These are phyloP conservation scores for Aureobasidium namibiae DNA, from an alignment of 2,329 filamentous ascomycete species.

Conservation along the genomic window DNA sequence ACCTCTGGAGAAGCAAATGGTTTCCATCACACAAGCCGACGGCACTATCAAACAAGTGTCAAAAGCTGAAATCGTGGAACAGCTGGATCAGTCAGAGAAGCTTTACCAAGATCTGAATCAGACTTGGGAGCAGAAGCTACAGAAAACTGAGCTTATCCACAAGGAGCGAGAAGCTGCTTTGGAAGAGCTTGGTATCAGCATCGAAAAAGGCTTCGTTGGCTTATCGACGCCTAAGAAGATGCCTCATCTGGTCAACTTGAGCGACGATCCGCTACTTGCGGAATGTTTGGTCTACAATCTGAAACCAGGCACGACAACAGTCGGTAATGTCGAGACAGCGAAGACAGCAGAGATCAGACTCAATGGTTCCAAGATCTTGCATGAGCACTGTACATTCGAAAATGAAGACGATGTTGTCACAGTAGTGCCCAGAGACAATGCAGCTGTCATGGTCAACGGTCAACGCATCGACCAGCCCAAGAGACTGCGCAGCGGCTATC, in stretches of 20 bases:
- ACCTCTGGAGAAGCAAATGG: constrained; percentile 89
- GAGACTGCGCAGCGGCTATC: constrained; percentile 81
- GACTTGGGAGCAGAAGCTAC: constrained; percentile 95
- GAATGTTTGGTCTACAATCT: constrained; percentile 98
- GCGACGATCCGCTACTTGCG: constrained; percentile 69
- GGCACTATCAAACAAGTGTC: constrained; percentile 89
- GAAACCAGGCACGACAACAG: constrained; percentile 87
- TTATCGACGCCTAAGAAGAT: constrained; percentile 97
- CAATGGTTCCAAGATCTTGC: constrained; percentile 86
- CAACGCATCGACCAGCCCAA: constrained; percentile 79
- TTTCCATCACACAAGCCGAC: constrained; percentile 81
- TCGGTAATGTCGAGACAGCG: constrained; percentile 86
- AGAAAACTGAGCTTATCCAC: constrained; percentile 93
- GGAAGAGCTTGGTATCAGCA: constrained; percentile 95
- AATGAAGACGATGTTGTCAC: constrained; percentile 92
- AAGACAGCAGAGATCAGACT: constrained; percentile 80
- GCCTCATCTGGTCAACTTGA: constrained; percentile 96
- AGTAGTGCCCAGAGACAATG: constrained; percentile 78
- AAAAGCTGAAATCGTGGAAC: constrained; percentile 95
- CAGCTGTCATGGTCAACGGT: constrained; percentile 96
- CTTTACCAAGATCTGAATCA: constrained; percentile 92
- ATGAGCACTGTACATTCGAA: constrained; percentile 90
- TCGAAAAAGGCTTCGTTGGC: constrained; percentile 95
- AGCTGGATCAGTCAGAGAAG: constrained; percentile 93
- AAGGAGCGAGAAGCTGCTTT: constrained; percentile 92